Conservation (phyloP, 1,284 basidiomycete species). For the Trametes pubescens region DNA sequence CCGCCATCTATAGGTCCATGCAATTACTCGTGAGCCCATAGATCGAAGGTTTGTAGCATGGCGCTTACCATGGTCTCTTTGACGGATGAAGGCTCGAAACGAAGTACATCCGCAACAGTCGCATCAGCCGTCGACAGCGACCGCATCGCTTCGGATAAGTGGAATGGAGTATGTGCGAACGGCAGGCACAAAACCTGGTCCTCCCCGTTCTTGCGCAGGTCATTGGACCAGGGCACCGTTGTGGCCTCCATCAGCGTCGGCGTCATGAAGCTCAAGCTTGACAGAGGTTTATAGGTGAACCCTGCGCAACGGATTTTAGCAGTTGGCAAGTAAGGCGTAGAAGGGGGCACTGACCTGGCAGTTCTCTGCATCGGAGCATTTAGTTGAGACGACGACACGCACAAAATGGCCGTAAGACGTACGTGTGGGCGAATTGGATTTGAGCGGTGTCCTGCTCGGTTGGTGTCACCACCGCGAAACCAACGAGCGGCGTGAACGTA, state of each 20-base stretch:
- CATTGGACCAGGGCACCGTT: slow-evolving; percentile 45
- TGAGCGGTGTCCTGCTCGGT: slow-evolving; percentile 16
- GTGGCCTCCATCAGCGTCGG: slow-evolving; percentile 25
- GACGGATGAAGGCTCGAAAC: slow-evolving; percentile 45
- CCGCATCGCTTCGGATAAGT: slow-evolving; percentile 21
- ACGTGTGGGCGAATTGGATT: slow-evolving; percentile 28
- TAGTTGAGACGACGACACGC: neutral
- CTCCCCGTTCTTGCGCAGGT: slow-evolving; percentile 45
- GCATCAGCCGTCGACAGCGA: slow-evolving; percentile 27
- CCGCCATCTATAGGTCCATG: slow-evolving; percentile 43
- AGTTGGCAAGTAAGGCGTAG: neutral
- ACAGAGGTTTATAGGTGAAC: slow-evolving; percentile 41
- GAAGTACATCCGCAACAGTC: slow-evolving; percentile 29
- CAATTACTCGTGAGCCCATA: too few relatives aligned
- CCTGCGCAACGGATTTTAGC: slow-evolving; percentile 26
- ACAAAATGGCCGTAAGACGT: slow-evolving; percentile 6
- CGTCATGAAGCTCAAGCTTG: slow-evolving; percentile 39
- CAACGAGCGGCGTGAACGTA: slow-evolving; percentile 4
- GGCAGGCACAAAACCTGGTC: slow-evolving; percentile 43
- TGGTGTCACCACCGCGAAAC: neutral
- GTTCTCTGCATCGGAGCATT: slow-evolving; percentile 22
- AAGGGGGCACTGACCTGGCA: slow-evolving; percentile 36
- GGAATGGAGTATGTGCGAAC: slow-evolving; percentile 33
- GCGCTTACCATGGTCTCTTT: slow-evolving; percentile 43
- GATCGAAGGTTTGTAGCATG: neutral